A percentile compares a stretch with the other conserved stretches of the same genome.
Evolutionary conservation across 208 protist genomes (phyloP).

Genomic region (Leishmania amazonensis): DNA sequence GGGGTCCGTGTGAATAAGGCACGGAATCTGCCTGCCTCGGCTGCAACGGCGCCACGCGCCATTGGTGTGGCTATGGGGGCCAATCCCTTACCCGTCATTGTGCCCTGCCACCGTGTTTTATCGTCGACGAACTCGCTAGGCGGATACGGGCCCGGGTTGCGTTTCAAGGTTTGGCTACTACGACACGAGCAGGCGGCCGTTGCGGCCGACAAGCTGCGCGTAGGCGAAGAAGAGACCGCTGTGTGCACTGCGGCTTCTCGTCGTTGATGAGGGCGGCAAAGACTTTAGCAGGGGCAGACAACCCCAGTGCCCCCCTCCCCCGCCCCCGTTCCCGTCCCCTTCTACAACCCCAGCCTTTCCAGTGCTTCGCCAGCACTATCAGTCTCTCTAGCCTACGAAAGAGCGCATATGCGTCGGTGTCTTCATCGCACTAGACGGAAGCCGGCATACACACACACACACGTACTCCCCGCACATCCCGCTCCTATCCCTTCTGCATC

Average conservation of each 20-base stretch:
- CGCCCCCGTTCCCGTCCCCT: background rate
- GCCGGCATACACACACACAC: background rate
- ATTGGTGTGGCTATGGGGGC: slow-evolving; percentile 63
- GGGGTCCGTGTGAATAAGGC: slow-evolving; percentile 26
- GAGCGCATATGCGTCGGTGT: background rate
- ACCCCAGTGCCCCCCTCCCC: background rate
- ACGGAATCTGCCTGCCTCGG: slow-evolving; percentile 1
- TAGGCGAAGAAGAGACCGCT: slow-evolving; percentile 28
- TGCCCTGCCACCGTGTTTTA: slow-evolving; percentile 84
- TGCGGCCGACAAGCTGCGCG: slow-evolving; percentile 29
- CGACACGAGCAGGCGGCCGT: slow-evolving; percentile 58
- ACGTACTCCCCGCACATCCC: background rate
- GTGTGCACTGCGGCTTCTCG: slow-evolving; percentile 31
- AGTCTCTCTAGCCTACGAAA: slow-evolving; percentile 5
- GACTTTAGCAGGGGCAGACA: background rate
- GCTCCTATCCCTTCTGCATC: background rate
- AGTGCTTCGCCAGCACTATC: background rate
- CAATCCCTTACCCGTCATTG: slow-evolving; percentile 63
- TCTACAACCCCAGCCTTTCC: background rate
- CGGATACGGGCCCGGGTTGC: slow-evolving; percentile 63
- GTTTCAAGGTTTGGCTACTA: slow-evolving; percentile 74
- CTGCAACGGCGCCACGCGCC: slow-evolving; percentile 36
- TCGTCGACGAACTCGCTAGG: slow-evolving; percentile 42
- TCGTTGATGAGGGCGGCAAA: slow-evolving; percentile 6
- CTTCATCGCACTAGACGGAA: background rate